A percentile compares a stretch with the other conserved stretches of the same genome.
Conservation (phyloP, 225 moss, liverwort and hornwort genomes). For the Straminergon stramineum region DNA sequence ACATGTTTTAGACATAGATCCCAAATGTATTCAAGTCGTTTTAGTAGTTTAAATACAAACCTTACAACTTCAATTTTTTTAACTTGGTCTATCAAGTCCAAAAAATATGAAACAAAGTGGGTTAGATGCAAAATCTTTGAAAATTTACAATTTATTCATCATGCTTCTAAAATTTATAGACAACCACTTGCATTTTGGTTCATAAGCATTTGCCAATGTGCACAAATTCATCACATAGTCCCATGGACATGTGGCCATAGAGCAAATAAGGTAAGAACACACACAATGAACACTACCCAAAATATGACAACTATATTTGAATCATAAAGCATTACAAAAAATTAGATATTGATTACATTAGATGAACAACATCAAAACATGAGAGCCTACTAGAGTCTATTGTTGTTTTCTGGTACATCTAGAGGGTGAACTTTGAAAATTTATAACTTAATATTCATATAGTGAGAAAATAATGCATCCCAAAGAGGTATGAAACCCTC, state of each 20-base stretch:
- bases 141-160: no score
- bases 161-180: background rate
- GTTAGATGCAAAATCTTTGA: no score
- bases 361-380: background rate
- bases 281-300: no score
- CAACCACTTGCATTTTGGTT: background rate
- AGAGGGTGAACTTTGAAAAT: no score
- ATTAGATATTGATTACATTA: background rate
- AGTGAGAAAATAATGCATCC: no score
- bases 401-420: background rate
- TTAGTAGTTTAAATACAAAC: no score
- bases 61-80: no score
- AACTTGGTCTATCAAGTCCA: no score
- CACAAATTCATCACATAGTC: background rate
- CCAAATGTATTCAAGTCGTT: no score
- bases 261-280: background rate
- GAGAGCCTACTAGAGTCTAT: background rate
- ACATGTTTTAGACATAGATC: background rate
- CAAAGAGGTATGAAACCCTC: no score
- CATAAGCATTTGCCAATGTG: background rate
- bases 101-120: no score
- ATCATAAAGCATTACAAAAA: background rate
- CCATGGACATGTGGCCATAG: background rate
- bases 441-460: no score
- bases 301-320: background rate